Evolutionary conservation across 805 yeast genomes (phyloP).

Genomic region (Zygosaccharomyces lentus): DNA sequence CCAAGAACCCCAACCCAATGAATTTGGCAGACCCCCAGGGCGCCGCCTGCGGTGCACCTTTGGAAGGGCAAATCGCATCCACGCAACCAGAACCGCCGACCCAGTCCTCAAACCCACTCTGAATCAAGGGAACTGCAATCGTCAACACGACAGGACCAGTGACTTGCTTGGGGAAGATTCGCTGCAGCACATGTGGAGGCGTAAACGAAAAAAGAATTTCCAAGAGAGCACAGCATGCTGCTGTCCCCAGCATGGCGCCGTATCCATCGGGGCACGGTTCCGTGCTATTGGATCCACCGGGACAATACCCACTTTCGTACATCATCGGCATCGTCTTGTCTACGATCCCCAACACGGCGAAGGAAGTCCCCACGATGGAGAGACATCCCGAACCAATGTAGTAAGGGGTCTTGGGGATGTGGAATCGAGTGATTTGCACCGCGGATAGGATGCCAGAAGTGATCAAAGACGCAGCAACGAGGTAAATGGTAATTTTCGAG

Average conservation of each 20-base stretch:
- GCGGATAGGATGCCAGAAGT: conserved; percentile 65
- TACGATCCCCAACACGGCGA: conserved; percentile 82
- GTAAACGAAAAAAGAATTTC: conserved; percentile 71
- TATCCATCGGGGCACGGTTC: conserved; percentile 87
- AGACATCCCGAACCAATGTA: conserved; percentile 84
- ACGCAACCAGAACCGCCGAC: conserved; percentile 78
- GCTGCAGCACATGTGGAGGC: conserved; percentile 69
- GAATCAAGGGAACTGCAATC: conserved; percentile 68
- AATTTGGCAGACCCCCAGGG: conserved; percentile 86
- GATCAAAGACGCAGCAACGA: conserved; percentile 70
- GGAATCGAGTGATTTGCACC: conserved; percentile 78
- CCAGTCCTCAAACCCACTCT: conserved; percentile 78
- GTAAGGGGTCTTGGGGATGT: conserved; percentile 66
- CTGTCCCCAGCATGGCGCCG: conserved; percentile 80
- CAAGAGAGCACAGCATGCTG: conserved; percentile 69
- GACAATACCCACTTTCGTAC: conserved; percentile 71
- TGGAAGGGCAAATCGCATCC: conserved; percentile 43
- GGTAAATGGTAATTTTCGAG: conserved; percentile 48
- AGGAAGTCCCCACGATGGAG: conserved; percentile 88
- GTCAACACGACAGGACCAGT: conserved; percentile 90
- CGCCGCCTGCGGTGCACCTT: conserved; percentile 50
- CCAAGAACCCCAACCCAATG: conserved; percentile 83
- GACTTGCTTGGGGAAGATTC: conserved; percentile 80
- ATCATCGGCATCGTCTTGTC: conserved; percentile 71
- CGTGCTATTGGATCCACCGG: conserved; percentile 58